A percentile compares a stretch with the other conserved stretches of the same genome.
phyloP scores from a whole-genome alignment of 2,329 filamentous ascomycete genomes.

The Sarocladium strictum region DNA sequence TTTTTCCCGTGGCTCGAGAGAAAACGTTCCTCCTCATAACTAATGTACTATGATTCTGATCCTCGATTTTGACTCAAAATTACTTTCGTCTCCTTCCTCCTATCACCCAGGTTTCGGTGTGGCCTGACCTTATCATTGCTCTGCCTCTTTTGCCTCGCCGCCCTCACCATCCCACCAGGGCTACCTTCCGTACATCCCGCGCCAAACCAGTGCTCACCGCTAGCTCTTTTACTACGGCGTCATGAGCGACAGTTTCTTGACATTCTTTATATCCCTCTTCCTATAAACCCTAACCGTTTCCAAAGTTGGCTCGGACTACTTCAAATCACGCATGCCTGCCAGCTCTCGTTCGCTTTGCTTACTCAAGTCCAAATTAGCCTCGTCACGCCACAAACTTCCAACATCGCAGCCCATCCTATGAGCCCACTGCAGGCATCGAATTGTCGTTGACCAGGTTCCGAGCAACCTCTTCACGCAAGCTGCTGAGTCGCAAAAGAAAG shows the following conservation, averaged over 20 bases:
- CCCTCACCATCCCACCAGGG: background rate
- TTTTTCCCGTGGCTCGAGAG: background rate
- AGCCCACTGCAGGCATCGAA: background rate
- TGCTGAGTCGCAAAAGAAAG: background rate
- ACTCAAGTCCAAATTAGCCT: background rate
- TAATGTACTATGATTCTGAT: no score
- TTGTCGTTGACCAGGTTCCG: background rate
- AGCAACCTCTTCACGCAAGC: background rate
- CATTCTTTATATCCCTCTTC: background rate
- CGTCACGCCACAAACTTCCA: background rate
- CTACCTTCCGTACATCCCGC: constrained; percentile 1
- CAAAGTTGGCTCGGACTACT: no score
- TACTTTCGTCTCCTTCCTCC: background rate
- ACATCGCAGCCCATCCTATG: background rate
- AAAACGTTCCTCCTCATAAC: no score
- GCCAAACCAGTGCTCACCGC: background rate
- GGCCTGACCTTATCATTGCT: background rate
- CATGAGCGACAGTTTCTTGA: background rate
- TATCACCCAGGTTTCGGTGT: background rate
- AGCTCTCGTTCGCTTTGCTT: background rate
- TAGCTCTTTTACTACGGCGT: background rate
- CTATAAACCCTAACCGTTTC: background rate
- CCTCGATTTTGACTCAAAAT: no score
- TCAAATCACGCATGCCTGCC: background rate
- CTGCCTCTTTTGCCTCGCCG: background rate